A percentile compares a stretch with the other conserved stretches of the same genome.
Evolutionary conservation across 176 grass and related monocot species (phyloP).

Genomic region (Microstegium vimineum): DNA sequence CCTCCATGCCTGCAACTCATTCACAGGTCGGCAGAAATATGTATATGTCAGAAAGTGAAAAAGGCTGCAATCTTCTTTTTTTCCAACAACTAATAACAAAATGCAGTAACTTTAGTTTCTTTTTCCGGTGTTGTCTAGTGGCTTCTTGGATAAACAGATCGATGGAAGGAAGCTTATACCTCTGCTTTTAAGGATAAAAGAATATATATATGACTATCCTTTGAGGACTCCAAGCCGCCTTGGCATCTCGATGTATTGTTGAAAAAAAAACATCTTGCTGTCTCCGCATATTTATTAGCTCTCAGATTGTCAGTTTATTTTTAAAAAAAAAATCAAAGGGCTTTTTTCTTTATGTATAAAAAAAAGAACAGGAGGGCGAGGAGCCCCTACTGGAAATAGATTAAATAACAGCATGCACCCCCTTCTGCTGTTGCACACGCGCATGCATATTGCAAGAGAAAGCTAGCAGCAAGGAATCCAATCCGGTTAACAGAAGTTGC

Average conservation of each 20-base stretch:
- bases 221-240: too few species aligned
- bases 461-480: background rate
- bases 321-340: background rate
- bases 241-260: background rate
- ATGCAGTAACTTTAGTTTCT: background rate
- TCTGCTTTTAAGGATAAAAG: too few species aligned
- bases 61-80: background rate
- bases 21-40: too few species aligned
- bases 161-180: background rate
- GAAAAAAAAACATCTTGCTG: background rate
- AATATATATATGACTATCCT: too few species aligned
- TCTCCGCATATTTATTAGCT: background rate
- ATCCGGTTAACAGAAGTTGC: background rate
- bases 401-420: too few species aligned
- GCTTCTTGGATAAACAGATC: background rate
- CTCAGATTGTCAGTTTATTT: background rate
- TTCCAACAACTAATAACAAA: background rate
- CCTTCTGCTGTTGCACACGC: too few species aligned
- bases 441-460: background rate
- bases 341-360: too few species aligned
- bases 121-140: background rate
- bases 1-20: too few species aligned
- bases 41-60: background rate
- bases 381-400: too few species aligned
- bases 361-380: too few species aligned